Conservation (phyloP, 2,329 filamentous ascomycete species). For the Ceratocystis alfenasii region DNA sequence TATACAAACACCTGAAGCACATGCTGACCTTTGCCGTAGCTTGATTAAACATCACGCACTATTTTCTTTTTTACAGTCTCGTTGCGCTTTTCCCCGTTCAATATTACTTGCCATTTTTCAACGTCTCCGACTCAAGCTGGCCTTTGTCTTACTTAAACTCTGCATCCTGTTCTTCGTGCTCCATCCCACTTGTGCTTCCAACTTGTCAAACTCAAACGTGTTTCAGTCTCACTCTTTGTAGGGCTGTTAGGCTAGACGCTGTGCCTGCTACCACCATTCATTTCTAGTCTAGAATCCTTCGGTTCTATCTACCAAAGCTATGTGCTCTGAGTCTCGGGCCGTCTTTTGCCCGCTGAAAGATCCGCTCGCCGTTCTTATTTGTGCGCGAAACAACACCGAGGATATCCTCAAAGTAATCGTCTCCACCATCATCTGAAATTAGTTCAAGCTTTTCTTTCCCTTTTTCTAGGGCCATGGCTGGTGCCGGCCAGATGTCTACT, state of each 20-base stretch:
- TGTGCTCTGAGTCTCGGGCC: neutral
- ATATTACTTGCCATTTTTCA: conserved; percentile 5
- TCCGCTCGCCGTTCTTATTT: neutral
- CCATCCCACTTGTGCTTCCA: neutral
- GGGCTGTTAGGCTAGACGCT: neutral
- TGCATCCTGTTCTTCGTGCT: neutral
- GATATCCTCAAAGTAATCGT: conserved; percentile 20
- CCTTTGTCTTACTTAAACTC: neutral
- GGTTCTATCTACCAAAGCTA: neutral
- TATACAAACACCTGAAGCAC: neutral
- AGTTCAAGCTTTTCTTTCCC: conserved; percentile 4
- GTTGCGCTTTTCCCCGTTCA: neutral
- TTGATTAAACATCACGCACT: conserved; percentile 17
- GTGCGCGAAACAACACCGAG: conserved; percentile 11
- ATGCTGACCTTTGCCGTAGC: conserved; percentile 7
- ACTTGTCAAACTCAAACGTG: neutral
- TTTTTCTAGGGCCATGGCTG: conserved; percentile 4
- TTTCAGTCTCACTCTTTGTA: neutral
- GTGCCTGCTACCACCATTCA: neutral
- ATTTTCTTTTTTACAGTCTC: neutral
- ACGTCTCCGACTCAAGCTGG: neutral
- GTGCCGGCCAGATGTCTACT: neutral
- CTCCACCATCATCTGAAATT: conserved; percentile 17
- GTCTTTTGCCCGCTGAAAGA: neutral
- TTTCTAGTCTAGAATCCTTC: neutral